A percentile compares a stretch with the other conserved stretches of the same genome.
Conservation (phyloP, 352 stramenopile species). For the Globisporangium parvum region DNA sequence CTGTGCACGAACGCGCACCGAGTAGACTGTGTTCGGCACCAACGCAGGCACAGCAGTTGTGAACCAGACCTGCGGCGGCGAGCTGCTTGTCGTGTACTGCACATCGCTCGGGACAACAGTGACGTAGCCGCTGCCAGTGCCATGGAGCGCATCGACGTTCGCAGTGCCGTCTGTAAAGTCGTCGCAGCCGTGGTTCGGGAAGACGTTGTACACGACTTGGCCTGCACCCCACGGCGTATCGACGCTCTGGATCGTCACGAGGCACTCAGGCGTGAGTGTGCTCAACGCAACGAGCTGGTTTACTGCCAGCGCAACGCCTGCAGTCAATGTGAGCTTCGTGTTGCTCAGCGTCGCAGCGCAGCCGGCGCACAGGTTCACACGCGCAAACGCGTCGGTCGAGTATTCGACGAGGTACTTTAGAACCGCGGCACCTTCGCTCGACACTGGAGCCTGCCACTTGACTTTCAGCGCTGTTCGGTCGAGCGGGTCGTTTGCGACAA, state of each 20-base stretch:
- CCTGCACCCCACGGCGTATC: slow-evolving; percentile 28
- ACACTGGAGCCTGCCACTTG: slow-evolving; percentile 68
- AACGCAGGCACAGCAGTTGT: slow-evolving; percentile 25
- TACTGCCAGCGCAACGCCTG: slow-evolving; percentile 20
- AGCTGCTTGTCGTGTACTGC: slow-evolving; percentile 1
- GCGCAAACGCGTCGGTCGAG: slow-evolving; percentile 49
- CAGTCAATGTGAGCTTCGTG: slow-evolving; percentile 30
- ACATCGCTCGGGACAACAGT: slow-evolving; percentile 17
- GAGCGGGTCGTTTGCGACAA: slow-evolving; percentile 72
- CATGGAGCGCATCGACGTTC: slow-evolving; percentile 45
- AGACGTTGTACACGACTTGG: slow-evolving; percentile 37
- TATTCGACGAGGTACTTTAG: slow-evolving; percentile 84
- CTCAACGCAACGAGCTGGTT: slow-evolving; percentile 42
- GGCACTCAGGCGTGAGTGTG: slow-evolving; percentile 35
- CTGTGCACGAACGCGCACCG: slow-evolving; percentile 71
- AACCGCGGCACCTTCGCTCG: slow-evolving; percentile 62
- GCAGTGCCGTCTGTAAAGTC: slow-evolving; percentile 27
- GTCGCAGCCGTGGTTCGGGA: slow-evolving; percentile 58
- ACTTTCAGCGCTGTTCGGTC: slow-evolving; percentile 80
- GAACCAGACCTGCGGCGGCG: slow-evolving; percentile 14
- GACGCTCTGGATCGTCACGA: slow-evolving; percentile 37
- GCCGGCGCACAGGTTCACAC: slow-evolving; percentile 30
- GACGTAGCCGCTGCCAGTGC: slow-evolving; percentile 34
- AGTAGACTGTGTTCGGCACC: slow-evolving; percentile 57
- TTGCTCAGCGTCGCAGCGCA: slow-evolving; percentile 39